Percentiles rank a stretch among this genome's conserved stretches.
Evolutionary conservation across 495 filamentous ascomycete species (phyloP).

Genomic region (Neurospora sp.): DNA sequence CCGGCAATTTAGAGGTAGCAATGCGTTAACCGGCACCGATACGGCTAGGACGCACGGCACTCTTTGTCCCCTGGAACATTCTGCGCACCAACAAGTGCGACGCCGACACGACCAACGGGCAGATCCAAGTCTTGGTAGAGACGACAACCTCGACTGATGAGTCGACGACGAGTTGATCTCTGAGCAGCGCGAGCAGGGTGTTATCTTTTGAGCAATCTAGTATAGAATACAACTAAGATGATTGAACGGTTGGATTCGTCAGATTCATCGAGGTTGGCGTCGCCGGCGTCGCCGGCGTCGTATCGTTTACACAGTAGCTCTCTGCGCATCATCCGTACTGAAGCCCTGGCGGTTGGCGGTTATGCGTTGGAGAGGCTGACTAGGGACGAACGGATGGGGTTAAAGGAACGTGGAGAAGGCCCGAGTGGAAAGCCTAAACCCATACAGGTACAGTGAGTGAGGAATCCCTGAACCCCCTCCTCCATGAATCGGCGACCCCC

Average conservation of each 20-base stretch:
- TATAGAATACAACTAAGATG: not conserved
- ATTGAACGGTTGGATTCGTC: not conserved
- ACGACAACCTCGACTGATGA: not conserved
- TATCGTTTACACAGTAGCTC: not conserved
- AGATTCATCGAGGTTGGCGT: not conserved
- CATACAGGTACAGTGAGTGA: not conserved
- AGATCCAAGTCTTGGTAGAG: not conserved
- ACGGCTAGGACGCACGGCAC: not conserved
- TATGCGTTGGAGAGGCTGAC: not conserved
- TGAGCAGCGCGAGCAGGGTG: not conserved
- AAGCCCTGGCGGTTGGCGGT: not conserved
- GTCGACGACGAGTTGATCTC: not conserved
- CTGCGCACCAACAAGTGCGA: not conserved
- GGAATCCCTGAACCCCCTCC: not conserved
- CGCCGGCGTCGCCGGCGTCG: not conserved
- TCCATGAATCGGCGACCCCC: not conserved
- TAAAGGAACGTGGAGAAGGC: not conserved
- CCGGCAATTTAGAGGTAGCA: not conserved
- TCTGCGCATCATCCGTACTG: not conserved
- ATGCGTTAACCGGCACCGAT: not conserved
- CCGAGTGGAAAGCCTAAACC: not conserved
- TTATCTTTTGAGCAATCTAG: not conserved
- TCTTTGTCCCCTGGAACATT: not conserved
- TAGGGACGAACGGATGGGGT: not conserved
- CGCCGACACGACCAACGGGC: not conserved